These are phyloP conservation scores for Alternaria postmessia DNA, from an alignment of 2,329 filamentous ascomycete species.

Conservation along the genomic window DNA sequence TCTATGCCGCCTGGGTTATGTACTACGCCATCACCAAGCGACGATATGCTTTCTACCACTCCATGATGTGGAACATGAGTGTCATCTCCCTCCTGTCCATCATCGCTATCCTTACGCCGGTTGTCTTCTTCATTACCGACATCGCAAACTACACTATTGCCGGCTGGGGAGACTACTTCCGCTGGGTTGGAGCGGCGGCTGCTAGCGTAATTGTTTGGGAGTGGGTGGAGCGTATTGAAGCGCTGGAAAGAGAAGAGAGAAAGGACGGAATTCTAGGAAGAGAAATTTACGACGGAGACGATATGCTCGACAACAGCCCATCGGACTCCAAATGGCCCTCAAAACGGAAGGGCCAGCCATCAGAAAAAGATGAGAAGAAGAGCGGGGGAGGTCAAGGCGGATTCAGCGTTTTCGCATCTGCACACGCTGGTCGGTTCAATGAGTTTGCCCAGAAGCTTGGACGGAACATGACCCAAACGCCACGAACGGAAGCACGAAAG, in stretches of 20 bases:
- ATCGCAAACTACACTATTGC: conserved; percentile 85
- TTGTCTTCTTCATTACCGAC: conserved; percentile 92
- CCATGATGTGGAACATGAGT: conserved; percentile 87
- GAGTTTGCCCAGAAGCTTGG: conserved; percentile 40
- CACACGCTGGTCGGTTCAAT: conserved; percentile 34
- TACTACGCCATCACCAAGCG: conserved; percentile 94
- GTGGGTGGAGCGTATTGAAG: conserved; percentile 95
- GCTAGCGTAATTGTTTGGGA: conserved; percentile 98
- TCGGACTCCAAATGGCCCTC: conserved; percentile 62
- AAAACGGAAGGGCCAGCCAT: conserved; percentile 48
- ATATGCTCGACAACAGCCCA: conserved; percentile 78
- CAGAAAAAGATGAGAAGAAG: conserved; percentile 45
- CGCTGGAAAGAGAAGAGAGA: conserved; percentile 88
- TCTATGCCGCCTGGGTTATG: conserved; percentile 93
- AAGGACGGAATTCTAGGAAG: conserved; percentile 91
- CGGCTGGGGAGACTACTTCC: conserved; percentile 93
- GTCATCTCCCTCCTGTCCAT: conserved; percentile 81
- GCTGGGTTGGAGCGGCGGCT: conserved; percentile 94
- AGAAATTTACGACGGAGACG: conserved; percentile 92
- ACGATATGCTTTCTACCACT: conserved; percentile 88
- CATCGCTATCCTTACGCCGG: conserved; percentile 82
- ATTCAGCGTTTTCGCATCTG: conserved; percentile 36
- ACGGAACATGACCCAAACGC: conserved; percentile 39
- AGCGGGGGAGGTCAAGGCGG: conserved; percentile 30
- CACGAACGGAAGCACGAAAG: conserved; percentile 38